phyloP scores from a whole-genome alignment of 2,329 filamentous ascomycete species.

The Xylariaceae sp. region DNA sequence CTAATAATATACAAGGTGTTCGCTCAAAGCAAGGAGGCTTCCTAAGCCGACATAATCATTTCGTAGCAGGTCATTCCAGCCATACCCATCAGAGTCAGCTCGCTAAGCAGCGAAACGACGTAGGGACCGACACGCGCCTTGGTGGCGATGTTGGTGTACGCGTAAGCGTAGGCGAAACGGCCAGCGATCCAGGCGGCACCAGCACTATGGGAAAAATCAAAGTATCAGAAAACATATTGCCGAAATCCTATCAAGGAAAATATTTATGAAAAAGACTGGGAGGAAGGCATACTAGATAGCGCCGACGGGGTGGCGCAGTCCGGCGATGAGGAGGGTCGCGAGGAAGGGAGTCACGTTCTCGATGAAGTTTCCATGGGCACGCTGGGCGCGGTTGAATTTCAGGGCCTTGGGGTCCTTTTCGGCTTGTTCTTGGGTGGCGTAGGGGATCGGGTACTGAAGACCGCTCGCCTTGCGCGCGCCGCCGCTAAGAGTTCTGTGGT shows the following conservation, averaged over 20 bases:
- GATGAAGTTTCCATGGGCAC: constrained; percentile 53
- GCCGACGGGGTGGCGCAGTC: constrained; percentile 48
- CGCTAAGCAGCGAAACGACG: constrained; percentile 31
- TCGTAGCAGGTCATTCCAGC: constrained; percentile 40
- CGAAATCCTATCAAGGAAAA: not conserved
- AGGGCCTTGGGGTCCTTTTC: constrained; percentile 49
- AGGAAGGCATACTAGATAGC: constrained; percentile 33
- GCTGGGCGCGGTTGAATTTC: constrained; percentile 53
- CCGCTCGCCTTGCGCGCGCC: constrained; percentile 47
- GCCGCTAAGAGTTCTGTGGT: constrained; percentile 45
- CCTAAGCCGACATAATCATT: constrained; percentile 28
- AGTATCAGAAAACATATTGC: not conserved
- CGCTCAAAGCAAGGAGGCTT: not conserved
- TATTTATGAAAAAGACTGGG: not conserved
- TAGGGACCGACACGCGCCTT: constrained; percentile 40
- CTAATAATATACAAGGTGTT: not conserved
- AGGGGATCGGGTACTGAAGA: constrained; percentile 52
- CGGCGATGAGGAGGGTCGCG: constrained; percentile 48
- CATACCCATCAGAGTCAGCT: constrained; percentile 37
- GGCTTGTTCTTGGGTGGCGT: constrained; percentile 50
- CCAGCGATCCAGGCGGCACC: constrained; percentile 49
- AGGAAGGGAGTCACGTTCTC: constrained; percentile 55
- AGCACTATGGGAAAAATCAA: constrained; percentile 23
- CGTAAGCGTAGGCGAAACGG: constrained; percentile 49
- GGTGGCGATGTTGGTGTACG: constrained; percentile 47